A percentile compares a stretch with the other conserved stretches of the same genome.
These are phyloP conservation scores for Acephala macrosclerotiorum DNA, from an alignment of 2,329 filamentous ascomycete species.

Conservation along the genomic window DNA sequence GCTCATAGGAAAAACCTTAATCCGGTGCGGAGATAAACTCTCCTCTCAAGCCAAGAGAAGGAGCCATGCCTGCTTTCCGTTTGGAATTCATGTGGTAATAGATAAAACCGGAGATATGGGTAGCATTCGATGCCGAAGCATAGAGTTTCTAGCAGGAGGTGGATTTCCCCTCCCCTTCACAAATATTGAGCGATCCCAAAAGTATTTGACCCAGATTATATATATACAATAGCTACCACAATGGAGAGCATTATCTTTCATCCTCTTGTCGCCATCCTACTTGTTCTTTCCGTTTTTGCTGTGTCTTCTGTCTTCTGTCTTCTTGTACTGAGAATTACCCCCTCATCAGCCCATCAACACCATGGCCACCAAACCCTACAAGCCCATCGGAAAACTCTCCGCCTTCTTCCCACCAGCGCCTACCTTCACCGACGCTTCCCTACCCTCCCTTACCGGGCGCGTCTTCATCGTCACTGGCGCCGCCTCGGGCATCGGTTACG, in stretches of 20 bases:
- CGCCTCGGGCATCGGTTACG: conserved; percentile 51
- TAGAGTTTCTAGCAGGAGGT: neutral
- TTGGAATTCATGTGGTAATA: no score
- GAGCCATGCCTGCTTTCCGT: neutral
- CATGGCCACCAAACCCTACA: neutral
- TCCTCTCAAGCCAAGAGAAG: neutral
- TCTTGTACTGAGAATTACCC: neutral
- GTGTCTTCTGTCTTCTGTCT: neutral
- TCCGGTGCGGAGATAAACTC: no score
- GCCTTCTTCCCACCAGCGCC: conserved; percentile 47
- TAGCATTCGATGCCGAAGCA: neutral
- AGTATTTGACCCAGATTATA: neutral
- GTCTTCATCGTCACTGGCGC: conserved; percentile 53
- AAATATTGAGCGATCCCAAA: neutral
- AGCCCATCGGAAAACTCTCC: conserved; percentile 20
- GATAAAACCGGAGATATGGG: neutral
- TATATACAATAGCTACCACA: neutral
- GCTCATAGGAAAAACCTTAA: no score
- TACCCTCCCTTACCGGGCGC: conserved; percentile 49
- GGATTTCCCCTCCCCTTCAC: neutral
- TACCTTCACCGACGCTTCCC: conserved; percentile 50
- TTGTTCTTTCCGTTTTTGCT: neutral
- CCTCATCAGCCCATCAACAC: neutral
- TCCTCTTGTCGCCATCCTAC: neutral
- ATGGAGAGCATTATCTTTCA: neutral